Percentiles rank a stretch among this genome's conserved stretches.
phyloP scores from a whole-genome alignment of 805 yeast species.

The Blastobotrys attinorum region DNA sequence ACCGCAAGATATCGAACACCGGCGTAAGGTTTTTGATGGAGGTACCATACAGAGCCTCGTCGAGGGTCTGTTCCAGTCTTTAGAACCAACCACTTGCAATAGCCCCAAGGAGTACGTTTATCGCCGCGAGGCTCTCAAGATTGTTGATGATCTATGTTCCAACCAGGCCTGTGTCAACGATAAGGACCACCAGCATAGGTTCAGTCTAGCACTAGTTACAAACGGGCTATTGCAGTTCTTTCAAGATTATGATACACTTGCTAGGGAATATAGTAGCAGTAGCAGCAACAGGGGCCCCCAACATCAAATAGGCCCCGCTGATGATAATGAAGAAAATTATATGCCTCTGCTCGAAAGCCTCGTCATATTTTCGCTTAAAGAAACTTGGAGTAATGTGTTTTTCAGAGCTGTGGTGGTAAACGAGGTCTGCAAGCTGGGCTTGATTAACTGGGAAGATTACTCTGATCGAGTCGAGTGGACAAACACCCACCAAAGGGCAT shows the following conservation, averaged over 20 bases:
- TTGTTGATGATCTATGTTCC: neutral
- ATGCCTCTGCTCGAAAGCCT: no score
- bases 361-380: no score
- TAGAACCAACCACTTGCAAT: neutral
- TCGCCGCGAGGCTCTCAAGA: conserved; percentile 1
- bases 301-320: no score
- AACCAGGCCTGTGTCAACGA: neutral
- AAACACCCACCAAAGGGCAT: no score
- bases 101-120: conserved; percentile 1
- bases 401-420: no score
- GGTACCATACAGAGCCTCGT: neutral
- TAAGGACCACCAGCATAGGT: neutral
- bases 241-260: conserved; percentile 3
- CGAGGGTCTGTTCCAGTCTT: conserved; percentile 3
- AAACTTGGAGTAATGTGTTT: no score
- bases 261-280: no score
- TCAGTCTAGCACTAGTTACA: neutral
- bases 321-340: no score
- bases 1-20: neutral
- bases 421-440: no score
- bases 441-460: no score
- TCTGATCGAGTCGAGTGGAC: no score
- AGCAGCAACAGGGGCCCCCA: no score
- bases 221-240: conserved; percentile 7
- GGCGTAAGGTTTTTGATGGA: conserved; percentile 1